Conservation (phyloP, 2,329 filamentous ascomycete species). For the Aspergillus sp. region DNA sequence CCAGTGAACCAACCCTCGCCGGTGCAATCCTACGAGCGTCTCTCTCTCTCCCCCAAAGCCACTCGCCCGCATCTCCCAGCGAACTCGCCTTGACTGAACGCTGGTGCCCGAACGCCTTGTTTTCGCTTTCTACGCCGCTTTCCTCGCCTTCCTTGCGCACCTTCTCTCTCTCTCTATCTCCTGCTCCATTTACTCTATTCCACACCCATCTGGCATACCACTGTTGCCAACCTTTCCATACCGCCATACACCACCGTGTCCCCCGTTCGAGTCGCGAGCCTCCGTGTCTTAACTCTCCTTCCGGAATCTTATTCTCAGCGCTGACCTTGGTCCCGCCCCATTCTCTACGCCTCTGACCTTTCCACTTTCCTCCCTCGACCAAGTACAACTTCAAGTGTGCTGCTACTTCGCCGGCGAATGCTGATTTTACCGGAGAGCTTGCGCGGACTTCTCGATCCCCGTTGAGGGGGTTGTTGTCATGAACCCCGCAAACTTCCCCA, state of each 20-base stretch:
- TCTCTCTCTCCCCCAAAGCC: conserved; percentile 30
- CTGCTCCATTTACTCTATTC: background rate
- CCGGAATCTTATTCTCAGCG: background rate
- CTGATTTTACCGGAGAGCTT: conserved; percentile 35
- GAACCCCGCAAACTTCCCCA: conserved; percentile 48
- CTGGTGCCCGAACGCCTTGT: conserved; percentile 44
- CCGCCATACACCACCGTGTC: background rate
- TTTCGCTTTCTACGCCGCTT: conserved; percentile 32
- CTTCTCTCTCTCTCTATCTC: background rate
- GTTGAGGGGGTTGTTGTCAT: conserved; percentile 45
- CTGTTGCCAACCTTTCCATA: background rate
- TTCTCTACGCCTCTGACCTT: background rate
- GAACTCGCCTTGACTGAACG: conserved; percentile 34
- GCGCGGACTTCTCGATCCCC: conserved; percentile 43
- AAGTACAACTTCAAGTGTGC: conserved; percentile 9
- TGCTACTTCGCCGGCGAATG: conserved; percentile 38
- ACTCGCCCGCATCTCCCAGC: conserved; percentile 33
- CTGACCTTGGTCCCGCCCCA: conserved; percentile 10
- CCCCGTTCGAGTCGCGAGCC: conserved; percentile 1
- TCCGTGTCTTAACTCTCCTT: background rate
- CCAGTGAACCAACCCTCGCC: conserved; percentile 36
- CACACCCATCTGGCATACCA: background rate
- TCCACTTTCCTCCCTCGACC: background rate
- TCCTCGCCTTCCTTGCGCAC: conserved; percentile 19
- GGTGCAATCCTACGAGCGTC: conserved; percentile 25